These are phyloP conservation scores for Oxyria digyna DNA, from an alignment of 148 eudicot genomes.

Conservation along the genomic window DNA sequence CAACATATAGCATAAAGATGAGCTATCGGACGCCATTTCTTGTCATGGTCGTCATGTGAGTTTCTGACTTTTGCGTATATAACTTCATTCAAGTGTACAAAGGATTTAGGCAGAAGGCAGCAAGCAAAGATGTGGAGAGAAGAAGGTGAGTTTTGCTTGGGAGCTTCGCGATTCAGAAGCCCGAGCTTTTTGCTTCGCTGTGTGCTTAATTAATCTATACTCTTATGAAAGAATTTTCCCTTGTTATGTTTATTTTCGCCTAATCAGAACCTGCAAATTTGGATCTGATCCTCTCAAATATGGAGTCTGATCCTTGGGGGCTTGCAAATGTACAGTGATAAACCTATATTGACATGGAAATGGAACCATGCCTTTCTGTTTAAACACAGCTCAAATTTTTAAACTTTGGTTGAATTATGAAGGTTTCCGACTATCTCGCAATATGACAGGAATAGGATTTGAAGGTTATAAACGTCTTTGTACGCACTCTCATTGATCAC, in stretches of 20 bases:
- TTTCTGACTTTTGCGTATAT: constrained; percentile 25
- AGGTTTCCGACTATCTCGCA: too few relatives aligned
- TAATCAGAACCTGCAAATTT: not conserved
- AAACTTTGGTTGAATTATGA: too few relatives aligned
- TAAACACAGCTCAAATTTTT: not conserved
- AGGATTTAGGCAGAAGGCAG: constrained; percentile 22
- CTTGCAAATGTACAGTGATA: not conserved
- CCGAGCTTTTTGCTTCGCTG: constrained; percentile 1
- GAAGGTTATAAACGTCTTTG: too few relatives aligned
- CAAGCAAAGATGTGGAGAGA: constrained; percentile 9
- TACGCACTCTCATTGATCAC: too few relatives aligned
- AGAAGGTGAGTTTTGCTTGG: constrained; percentile 19
- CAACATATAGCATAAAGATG: constrained; percentile 20
- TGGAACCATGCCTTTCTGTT: not conserved
- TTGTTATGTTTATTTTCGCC: not conserved
- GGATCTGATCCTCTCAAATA: too few relatives aligned
- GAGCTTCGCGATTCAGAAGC: constrained; percentile 8
- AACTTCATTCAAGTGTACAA: constrained; percentile 26
- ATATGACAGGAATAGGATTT: too few relatives aligned
- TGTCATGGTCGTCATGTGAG: constrained; percentile 11
- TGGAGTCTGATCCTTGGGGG: not conserved
- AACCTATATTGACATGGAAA: constrained; percentile 5
- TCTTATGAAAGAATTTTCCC: not conserved
- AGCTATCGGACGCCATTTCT: constrained; percentile 9
- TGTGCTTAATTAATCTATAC: not conserved